Percentiles rank a stretch among this genome's conserved stretches.
Conservation (phyloP, 495 filamentous ascomycete species). For the Aspergillus wentii region DNA sequence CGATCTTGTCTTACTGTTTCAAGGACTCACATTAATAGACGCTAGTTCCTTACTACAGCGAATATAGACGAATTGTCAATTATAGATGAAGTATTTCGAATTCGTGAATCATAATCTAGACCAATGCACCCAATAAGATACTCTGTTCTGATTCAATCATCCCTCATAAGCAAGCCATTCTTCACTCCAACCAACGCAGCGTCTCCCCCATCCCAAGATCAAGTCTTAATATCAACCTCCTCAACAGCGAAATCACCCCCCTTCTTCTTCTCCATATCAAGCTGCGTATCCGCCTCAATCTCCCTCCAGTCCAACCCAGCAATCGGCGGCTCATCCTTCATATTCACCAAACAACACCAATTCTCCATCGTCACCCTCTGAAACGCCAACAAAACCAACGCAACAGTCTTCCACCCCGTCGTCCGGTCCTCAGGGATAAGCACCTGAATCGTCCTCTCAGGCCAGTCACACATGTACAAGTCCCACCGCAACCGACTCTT, state of each 20-base stretch:
- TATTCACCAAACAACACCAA: slow-evolving; percentile 16
- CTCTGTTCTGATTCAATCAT: no score
- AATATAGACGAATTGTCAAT: no score
- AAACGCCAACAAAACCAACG: slow-evolving; percentile 26
- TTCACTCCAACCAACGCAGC: no score
- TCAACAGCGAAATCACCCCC: neutral
- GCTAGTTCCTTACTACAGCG: no score
- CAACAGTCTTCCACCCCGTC: slow-evolving; percentile 24
- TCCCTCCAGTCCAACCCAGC: slow-evolving; percentile 22
- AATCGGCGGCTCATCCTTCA: slow-evolving; percentile 6
- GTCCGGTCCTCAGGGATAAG: slow-evolving; percentile 16
- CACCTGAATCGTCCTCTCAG: slow-evolving; percentile 16
- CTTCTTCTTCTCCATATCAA: neutral
- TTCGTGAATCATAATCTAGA: no score
- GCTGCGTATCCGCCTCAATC: slow-evolving; percentile 4
- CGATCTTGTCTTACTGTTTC: no score
- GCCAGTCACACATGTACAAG: slow-evolving; percentile 11
- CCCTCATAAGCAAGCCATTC: no score
- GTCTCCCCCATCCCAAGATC: no score
- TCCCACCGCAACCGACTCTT: slow-evolving; percentile 16
- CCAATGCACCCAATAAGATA: no score
- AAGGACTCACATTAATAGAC: no score
- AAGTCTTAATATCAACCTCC: neutral
- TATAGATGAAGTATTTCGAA: no score
- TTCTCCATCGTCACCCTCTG: slow-evolving; percentile 14